Evolutionary conservation across 2,329 filamentous ascomycete species (phyloP), one percentile per base, ranked within the genome.

Genomic region (Fusarium xyrophilum): DNA sequence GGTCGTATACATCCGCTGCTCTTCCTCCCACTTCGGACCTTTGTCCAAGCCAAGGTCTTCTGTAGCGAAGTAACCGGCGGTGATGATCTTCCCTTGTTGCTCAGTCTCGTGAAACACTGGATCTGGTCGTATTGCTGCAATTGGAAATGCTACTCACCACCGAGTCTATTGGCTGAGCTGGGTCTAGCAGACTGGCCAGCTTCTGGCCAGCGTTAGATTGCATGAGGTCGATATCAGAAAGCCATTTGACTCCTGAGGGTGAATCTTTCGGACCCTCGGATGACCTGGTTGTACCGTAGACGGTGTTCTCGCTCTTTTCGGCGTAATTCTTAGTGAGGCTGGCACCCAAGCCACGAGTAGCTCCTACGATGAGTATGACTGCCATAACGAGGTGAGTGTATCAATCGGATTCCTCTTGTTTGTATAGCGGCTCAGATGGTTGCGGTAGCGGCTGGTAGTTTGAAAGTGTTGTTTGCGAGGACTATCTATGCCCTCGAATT

Each of bases 1-100:
- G 9, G 83, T 89, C 44, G 87, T 91, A 76, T 93, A 93, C 88
- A 92, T 93, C 66, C 82, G 85, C 51, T 91, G 82, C 76, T 93
- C 83, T 33, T 88, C 86, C 30, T 87, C 85, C 83, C 88, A 92
- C 65, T 88, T 84, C 1, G 89, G 89, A 4, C 87, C 82, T 59
- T 80, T 79, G 12, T 80, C 82, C 53, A 84, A 79, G 21, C 71
- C 73, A 60, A 91, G 87, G 64, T 87, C 84, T 71, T 93, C 91
- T 5, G 86, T 88, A 23, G 82, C 84, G 73, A 93, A 93, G 76
- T 89, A 88, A 11, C 90, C 90, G 0, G 90, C 90, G 5, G 87
- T 88, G 70, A 93, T 87, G 73, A 92, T 86, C 75, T 89, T 62
- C 58, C 19, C 38, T 52, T 62, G 39, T 77, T 56, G 30, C 39